phyloP scores from a whole-genome alignment of 139 green algal genomes.

The Chlorokybus atmophyticus region DNA sequence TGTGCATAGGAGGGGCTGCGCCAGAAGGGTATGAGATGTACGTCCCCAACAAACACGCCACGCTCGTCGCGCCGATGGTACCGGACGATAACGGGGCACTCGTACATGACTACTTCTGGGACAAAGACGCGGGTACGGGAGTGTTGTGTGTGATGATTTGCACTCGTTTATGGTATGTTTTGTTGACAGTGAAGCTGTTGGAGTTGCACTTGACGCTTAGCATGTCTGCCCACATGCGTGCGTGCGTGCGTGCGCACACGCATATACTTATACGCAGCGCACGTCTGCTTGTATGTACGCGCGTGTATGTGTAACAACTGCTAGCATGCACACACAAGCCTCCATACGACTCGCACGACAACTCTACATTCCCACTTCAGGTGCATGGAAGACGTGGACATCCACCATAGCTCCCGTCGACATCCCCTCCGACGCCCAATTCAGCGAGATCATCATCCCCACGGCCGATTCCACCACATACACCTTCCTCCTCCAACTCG shows the following conservation, averaged over 20 bases:
- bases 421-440: constrained; percentile 17
- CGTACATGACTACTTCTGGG: constrained; percentile 9
- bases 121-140: constrained; percentile 8
- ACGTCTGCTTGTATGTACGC: too few species aligned
- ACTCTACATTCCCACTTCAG: too few species aligned
- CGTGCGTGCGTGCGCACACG: too few species aligned
- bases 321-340: too few species aligned
- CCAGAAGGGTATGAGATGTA: constrained; percentile 21
- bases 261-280: too few species aligned
- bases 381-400: constrained; percentile 27
- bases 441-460: constrained; percentile 47
- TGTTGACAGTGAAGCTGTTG: too few species aligned
- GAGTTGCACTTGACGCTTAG: too few species aligned
- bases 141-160: too few species aligned
- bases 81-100: constrained; percentile 10
- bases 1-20: constrained; percentile 18
- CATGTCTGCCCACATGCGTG: too few species aligned
- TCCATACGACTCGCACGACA: constrained; percentile 28
- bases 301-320: too few species aligned
- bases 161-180: too few species aligned
- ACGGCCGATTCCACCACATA: constrained; percentile 45
- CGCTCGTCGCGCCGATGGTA: constrained; percentile 28
- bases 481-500: constrained; percentile 21
- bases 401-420: constrained; percentile 1
- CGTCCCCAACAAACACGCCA: constrained; percentile 34